Evolutionary conservation across 257 asterid species (phyloP), one percentile per base, ranked within the genome.

Genomic region (Nicotiana knightiana): DNA sequence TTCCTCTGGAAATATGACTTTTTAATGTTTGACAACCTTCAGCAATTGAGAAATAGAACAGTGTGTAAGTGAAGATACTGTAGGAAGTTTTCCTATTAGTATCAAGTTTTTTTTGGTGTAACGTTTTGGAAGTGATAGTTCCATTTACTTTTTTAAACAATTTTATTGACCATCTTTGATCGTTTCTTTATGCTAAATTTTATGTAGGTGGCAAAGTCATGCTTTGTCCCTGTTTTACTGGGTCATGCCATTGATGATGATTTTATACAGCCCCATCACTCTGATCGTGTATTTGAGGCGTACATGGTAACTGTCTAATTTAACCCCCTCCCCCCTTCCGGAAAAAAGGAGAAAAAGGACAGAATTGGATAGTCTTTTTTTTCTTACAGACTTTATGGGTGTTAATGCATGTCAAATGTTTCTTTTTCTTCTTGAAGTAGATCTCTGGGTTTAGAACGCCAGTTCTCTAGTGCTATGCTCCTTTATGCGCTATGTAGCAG

Each of bases 251-350:
- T 85, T 59, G 99, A 92, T 2, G 99, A 95, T 77, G 98, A 95
- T 86, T 95, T 95, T 89, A 93, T 95, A 84, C 93, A 86, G 67
- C 99, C 99, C 82, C 98, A 92, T 90, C 99, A 95, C 82, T 93
- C 99, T 80, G 99, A 95, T 86, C 91, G 92, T 35, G 87, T 95
- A 77, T 91, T 82, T 83, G 93, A 92, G 48, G 96, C 93, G 76
- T 95, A 93, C 88, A 89, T 88, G 94, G 99, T 95, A 91, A 85
- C 46, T 80, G 54, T 81, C 78, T 51, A 75, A 75, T 26, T 51
- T 75, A 51, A 13, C 43, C 79, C 26, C 4, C 9, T 32, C 9
- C 43, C 43, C 43, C 61, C 9, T 5, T 6, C 39, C 0, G n/a
- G 79, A 24, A 4, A 53, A 71, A 46, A 71, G 61, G 37, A 71